phyloP scores from a whole-genome alignment of 176 grass and related monocot species.

The Musa schizocarpa region DNA sequence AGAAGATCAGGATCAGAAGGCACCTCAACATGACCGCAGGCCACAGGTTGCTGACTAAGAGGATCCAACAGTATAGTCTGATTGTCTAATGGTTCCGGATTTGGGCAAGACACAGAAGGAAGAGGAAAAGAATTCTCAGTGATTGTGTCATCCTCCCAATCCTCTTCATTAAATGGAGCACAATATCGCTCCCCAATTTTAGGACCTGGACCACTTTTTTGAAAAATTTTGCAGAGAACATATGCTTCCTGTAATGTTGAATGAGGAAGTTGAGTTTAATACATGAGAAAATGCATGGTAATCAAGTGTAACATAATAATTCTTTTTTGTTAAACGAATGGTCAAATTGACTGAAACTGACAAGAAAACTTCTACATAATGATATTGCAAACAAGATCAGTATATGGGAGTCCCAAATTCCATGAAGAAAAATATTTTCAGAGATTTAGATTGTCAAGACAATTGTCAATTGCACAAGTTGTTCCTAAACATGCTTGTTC shows the following conservation, averaged over 20 bases:
- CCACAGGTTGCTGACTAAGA: conserved; percentile 19
- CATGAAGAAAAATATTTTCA: too few relatives aligned
- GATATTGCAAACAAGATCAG: too few relatives aligned
- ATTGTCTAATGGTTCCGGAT: conserved; percentile 23
- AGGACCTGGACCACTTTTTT: conserved; percentile 75
- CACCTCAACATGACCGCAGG: neutral
- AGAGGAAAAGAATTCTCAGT: conserved; percentile 28
- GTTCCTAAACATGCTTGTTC: too few relatives aligned
- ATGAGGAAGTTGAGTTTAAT: neutral
- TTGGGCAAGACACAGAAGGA: conserved; percentile 8
- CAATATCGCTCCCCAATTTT: conserved; percentile 78
- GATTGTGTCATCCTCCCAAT: conserved; percentile 52
- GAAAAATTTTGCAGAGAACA: conserved; percentile 82
- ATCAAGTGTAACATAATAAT: neutral
- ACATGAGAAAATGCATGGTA: neutral
- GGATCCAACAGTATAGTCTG: conserved; percentile 3
- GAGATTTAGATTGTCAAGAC: too few relatives aligned
- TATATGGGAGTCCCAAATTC: too few relatives aligned
- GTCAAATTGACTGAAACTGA: too few relatives aligned
- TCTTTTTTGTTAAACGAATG: too few relatives aligned
- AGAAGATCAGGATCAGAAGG: neutral
- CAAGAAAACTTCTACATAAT: too few relatives aligned
- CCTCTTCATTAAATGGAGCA: conserved; percentile 75
- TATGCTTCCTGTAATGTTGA: conserved; percentile 51
- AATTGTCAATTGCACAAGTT: too few relatives aligned